Evolutionary conservation across 352 stramenopile genomes (phyloP).

Genomic region (Pythium monospermum): DNA sequence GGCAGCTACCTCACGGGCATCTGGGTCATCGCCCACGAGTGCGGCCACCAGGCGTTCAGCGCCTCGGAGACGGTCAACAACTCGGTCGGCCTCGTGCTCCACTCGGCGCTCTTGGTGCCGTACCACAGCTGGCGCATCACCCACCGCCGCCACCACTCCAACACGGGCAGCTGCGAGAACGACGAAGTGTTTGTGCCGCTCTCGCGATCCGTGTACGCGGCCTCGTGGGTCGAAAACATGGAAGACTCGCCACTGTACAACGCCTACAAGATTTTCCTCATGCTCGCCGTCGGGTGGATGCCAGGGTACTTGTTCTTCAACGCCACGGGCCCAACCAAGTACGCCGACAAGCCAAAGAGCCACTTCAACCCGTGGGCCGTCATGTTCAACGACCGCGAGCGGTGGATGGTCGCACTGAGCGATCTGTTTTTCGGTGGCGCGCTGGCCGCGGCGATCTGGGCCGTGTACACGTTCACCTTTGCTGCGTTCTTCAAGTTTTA

Average conservation of each 20-base stretch:
- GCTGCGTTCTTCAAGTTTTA: slow-evolving; percentile 92
- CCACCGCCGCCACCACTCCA: slow-evolving; percentile 95
- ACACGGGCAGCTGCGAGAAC: slow-evolving; percentile 93
- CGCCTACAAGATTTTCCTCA: slow-evolving; percentile 92
- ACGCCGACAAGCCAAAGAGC: slow-evolving; percentile 78
- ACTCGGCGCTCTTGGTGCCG: slow-evolving; percentile 96
- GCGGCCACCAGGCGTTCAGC: slow-evolving; percentile 96
- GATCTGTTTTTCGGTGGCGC: slow-evolving; percentile 85
- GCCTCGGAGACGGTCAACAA: slow-evolving; percentile 95
- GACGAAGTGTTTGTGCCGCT: slow-evolving; percentile 97
- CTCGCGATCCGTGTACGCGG: slow-evolving; percentile 58
- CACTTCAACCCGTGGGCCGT: slow-evolving; percentile 95
- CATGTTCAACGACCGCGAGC: slow-evolving; percentile 93
- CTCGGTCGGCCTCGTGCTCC: slow-evolving; percentile 92
- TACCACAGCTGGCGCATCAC: slow-evolving; percentile 98
- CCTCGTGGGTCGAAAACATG: slow-evolving; percentile 61
- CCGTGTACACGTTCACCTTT: slow-evolving; percentile 66
- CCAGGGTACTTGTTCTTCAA: slow-evolving; percentile 97
- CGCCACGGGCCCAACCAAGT: slow-evolving; percentile 89
- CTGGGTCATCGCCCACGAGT: slow-evolving; percentile 98
- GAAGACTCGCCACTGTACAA: slow-evolving; percentile 94
- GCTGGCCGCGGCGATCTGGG: slow-evolving; percentile 48
- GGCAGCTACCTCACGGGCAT: slow-evolving; percentile 96
- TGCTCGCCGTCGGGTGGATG: slow-evolving; percentile 95
- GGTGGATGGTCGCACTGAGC: slow-evolving; percentile 91